Evolutionary conservation across 176 grass and related monocot genomes (phyloP).

Genomic region (Canna indica): DNA sequence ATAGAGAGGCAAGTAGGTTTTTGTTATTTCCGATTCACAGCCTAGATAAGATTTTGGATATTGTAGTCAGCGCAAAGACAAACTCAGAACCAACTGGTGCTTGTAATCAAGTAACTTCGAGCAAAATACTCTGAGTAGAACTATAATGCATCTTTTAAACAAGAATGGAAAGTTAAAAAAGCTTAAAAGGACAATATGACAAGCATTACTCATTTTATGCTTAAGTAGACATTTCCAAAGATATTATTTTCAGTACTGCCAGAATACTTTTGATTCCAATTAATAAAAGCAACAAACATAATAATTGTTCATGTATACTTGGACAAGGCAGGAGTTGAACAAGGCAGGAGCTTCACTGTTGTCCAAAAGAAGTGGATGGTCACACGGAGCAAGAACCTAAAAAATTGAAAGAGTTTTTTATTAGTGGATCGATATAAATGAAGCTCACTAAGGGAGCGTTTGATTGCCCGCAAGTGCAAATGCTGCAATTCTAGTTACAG

Average conservation of each 20-base stretch:
- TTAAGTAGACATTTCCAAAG: background rate
- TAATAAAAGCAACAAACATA: conserved; percentile 13
- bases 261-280: background rate
- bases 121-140: background rate
- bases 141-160: background rate
- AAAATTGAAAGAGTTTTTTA: conserved; percentile 18
- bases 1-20: no score
- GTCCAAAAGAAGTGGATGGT: conserved; percentile 67
- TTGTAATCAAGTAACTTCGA: background rate
- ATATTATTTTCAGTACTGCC: background rate
- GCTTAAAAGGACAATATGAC: background rate
- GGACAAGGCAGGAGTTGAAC: no score
- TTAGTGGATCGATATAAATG: background rate
- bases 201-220: background rate
- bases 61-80: background rate
- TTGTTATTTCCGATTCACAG: no score
- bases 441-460: background rate
- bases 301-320: no score
- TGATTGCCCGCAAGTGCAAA: no score
- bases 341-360: conserved; percentile 54
- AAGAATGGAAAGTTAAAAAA: background rate
- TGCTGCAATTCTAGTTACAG: no score
- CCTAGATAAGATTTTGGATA: background rate
- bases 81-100: background rate
- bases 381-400: conserved; percentile 87